Evolutionary conservation across 129 eudicot genomes (phyloP).

Genomic region (Helichrysum umbraculigerum): DNA sequence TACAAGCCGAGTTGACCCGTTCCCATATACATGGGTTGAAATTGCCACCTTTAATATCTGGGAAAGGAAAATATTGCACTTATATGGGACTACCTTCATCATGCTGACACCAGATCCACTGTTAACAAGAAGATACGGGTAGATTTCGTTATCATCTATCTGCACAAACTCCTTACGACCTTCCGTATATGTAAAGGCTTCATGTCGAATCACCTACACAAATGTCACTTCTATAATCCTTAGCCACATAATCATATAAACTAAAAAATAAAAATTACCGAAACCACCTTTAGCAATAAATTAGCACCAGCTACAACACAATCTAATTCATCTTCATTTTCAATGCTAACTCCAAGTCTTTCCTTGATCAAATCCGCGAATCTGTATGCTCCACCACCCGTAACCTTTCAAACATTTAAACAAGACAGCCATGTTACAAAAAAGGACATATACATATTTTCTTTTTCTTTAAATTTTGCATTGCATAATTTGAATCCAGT

Average conservation of each 20-base stretch:
- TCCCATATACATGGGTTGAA: too few relatives aligned
- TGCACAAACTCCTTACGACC: constrained; percentile 95
- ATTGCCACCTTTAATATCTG: too few relatives aligned
- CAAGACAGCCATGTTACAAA: constrained; percentile 16
- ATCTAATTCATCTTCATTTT: constrained; percentile 93
- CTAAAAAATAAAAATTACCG: not conserved
- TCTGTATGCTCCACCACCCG: constrained; percentile 99
- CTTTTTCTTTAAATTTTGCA: too few relatives aligned
- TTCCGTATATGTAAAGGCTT: constrained; percentile 94
- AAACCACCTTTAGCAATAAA: constrained; percentile 81
- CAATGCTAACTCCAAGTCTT: constrained; percentile 90
- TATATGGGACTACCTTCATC: constrained; percentile 64
- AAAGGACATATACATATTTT: too few relatives aligned
- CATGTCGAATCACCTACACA: constrained; percentile 91
- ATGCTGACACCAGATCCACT: constrained; percentile 97
- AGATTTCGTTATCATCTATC: constrained; percentile 84
- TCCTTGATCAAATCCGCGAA: constrained; percentile 88
- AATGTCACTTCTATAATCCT: not conserved
- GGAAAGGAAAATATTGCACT: too few relatives aligned
- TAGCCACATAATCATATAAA: not conserved
- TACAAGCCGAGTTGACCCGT: too few relatives aligned
- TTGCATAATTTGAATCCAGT: not conserved
- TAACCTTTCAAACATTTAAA: constrained; percentile 69
- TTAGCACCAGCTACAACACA: constrained; percentile 98
- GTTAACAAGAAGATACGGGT: constrained; percentile 90